These are phyloP conservation scores for Cryphonectria japonica DNA, from an alignment of 2,329 filamentous ascomycete species.

Conservation along the genomic window DNA sequence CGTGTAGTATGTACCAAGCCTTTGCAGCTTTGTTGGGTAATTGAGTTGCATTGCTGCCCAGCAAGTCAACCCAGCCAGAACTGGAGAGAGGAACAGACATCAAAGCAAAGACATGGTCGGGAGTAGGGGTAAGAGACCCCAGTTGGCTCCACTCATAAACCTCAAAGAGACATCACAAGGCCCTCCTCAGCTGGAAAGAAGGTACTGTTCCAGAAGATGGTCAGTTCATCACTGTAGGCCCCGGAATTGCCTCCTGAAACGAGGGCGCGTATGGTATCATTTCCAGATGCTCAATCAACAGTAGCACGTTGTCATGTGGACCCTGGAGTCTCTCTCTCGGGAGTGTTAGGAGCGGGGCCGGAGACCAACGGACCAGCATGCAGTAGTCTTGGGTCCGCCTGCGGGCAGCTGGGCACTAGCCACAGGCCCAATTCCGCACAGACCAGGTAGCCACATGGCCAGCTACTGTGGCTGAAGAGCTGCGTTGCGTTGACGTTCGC, in stretches of 20 bases:
- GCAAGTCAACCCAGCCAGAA: neutral
- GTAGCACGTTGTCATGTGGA: constrained; percentile 3
- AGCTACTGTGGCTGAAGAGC: constrained; percentile 17
- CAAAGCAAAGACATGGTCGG: neutral
- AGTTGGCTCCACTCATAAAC: neutral
- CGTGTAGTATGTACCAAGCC: neutral
- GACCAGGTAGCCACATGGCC: constrained; percentile 17
- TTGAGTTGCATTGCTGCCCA: neutral
- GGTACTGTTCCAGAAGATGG: neutral
- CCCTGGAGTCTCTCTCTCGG: neutral
- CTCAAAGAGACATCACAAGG: constrained; percentile 1
- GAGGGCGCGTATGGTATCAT: neutral
- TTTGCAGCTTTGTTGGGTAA: neutral
- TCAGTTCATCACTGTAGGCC: neutral
- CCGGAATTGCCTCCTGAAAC: neutral
- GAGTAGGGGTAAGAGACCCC: neutral
- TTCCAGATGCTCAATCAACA: neutral
- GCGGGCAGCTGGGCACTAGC: constrained; percentile 6
- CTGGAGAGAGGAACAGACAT: neutral
- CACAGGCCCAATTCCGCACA: constrained; percentile 1
- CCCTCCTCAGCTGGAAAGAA: neutral
- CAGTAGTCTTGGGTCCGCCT: neutral
- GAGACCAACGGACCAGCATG: neutral
- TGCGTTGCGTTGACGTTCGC: constrained; percentile 30
- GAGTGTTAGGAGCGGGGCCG: constrained; percentile 18